A percentile compares a stretch with the other conserved stretches of the same genome.
These are phyloP conservation scores for Cytidiella melzeri DNA, from an alignment of 768 basidiomycete genomes.

Conservation along the genomic window DNA sequence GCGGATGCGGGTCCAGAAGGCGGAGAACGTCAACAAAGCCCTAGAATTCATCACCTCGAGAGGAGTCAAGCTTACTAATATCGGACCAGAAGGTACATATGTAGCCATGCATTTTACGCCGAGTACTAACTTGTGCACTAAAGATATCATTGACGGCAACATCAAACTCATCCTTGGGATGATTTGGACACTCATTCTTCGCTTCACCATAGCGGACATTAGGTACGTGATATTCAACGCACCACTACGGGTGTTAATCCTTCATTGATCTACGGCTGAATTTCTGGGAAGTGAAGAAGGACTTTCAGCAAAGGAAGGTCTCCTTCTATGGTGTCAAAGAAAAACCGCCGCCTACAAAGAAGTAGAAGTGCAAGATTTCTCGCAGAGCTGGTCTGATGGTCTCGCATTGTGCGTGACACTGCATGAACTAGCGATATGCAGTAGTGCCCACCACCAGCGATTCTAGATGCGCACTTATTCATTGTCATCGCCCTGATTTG, in stretches of 20 bases:
- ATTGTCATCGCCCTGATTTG: slow-evolving; percentile 94
- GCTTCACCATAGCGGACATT: slow-evolving; percentile 98
- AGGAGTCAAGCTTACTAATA: slow-evolving; percentile 95
- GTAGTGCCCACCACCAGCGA: slow-evolving; percentile 7
- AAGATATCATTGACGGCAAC: slow-evolving; percentile 99
- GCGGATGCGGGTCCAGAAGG: slow-evolving; percentile 90
- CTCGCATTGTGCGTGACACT: slow-evolving; percentile 74
- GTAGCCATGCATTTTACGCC: not conserved
- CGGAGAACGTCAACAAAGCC: slow-evolving; percentile 97
- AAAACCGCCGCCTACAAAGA: slow-evolving; percentile 90
- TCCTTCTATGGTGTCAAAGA: slow-evolving; percentile 96
- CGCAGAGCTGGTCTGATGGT: slow-evolving; percentile 89
- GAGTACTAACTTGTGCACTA: not conserved
- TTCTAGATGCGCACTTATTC: slow-evolving; percentile 92
- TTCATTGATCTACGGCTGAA: not conserved
- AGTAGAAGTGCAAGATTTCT: slow-evolving; percentile 92
- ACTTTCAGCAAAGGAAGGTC: slow-evolving; percentile 95
- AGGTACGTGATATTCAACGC: slow-evolving; percentile 47
- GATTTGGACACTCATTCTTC: slow-evolving; percentile 98
- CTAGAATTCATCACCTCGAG: slow-evolving; percentile 91
- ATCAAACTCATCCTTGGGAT: slow-evolving; percentile 96
- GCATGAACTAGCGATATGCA: not conserved
- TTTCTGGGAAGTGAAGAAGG: slow-evolving; percentile 79
- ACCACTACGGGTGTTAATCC: not conserved
- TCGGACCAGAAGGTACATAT: slow-evolving; percentile 82